These are phyloP conservation scores for Kazachstania psychrophila DNA, from an alignment of 805 yeast genomes.

Conservation along the genomic window DNA sequence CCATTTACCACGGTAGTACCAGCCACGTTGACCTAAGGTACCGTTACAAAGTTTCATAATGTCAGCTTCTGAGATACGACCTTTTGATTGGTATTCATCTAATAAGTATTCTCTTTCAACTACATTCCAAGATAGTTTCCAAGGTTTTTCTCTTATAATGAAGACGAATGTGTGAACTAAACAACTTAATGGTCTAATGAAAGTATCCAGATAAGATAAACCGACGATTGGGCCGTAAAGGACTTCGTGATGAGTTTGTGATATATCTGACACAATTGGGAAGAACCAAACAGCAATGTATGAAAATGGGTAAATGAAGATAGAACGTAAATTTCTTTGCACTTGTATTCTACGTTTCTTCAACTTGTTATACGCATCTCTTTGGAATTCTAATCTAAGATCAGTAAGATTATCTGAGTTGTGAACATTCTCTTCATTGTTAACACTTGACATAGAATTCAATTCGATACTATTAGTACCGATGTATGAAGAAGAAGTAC, in stretches of 20 bases:
- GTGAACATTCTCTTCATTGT: not conserved
- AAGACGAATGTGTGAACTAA: constrained; percentile 70
- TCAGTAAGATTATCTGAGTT: constrained; percentile 8
- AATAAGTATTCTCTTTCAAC: constrained; percentile 17
- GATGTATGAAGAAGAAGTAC: not conserved
- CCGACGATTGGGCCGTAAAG: constrained; percentile 47
- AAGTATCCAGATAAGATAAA: constrained; percentile 59
- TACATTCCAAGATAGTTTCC: constrained; percentile 41
- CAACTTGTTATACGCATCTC: constrained; percentile 52
- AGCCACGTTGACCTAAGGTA: constrained; percentile 24
- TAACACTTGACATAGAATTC: not conserved
- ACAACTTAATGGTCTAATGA: constrained; percentile 74
- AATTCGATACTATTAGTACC: not conserved
- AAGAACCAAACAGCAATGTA: constrained; percentile 74
- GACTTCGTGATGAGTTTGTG: constrained; percentile 43
- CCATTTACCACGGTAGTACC: constrained; percentile 27
- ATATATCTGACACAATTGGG: constrained; percentile 60
- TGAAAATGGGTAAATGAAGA: constrained; percentile 77
- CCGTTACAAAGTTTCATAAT: constrained; percentile 18
- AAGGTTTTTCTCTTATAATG: constrained; percentile 68
- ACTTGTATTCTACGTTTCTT: constrained; percentile 56
- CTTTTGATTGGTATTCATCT: constrained; percentile 17
- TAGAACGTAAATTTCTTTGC: constrained; percentile 66
- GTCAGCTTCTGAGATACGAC: constrained; percentile 21
- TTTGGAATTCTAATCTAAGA: constrained; percentile 38